A percentile compares a stretch with the other conserved stretches of the same genome.
Conservation (phyloP, 2,329 filamentous ascomycete genomes). For the Huntiella bhutanensis region DNA sequence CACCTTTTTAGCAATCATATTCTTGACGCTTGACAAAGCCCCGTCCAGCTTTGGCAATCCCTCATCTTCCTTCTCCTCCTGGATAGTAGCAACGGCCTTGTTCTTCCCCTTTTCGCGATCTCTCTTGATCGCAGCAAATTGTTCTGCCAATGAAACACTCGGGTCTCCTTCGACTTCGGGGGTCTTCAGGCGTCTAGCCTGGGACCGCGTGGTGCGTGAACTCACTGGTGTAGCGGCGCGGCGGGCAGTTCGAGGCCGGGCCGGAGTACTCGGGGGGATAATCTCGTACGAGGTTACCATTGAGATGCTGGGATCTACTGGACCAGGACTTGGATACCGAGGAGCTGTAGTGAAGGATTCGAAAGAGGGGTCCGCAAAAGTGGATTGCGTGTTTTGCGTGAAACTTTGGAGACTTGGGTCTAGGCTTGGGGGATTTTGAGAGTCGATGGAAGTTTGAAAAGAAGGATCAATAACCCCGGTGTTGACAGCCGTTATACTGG, state of each 20-base stretch:
- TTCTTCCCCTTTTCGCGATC: neutral
- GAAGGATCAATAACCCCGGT: neutral
- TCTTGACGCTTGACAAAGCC: constrained; percentile 21
- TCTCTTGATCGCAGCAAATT: neutral
- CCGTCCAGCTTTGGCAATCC: neutral
- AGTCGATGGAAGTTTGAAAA: too few relatives aligned
- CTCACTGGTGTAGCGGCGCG: constrained; percentile 1
- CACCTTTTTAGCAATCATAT: constrained; percentile 27
- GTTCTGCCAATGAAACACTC: constrained; percentile 1
- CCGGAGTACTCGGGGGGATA: neutral
- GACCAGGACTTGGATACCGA: too few relatives aligned
- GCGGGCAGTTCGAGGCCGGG: neutral
- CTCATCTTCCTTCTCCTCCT: neutral
- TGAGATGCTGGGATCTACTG: neutral
- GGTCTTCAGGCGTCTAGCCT: constrained; percentile 8
- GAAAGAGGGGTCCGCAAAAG: too few relatives aligned
- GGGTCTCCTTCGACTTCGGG: constrained; percentile 2
- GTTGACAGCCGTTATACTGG: neutral
- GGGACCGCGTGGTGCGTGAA: constrained; percentile 8
- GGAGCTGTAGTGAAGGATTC: too few relatives aligned
- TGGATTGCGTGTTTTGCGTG: too few relatives aligned
- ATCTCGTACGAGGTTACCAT: neutral
- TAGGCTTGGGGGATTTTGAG: too few relatives aligned
- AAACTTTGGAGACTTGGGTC: too few relatives aligned
- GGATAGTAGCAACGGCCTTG: neutral